Base-by-base conservation (phyloP, 2,329 filamentous ascomycete species). In the Cladosporium cucumerinum region DNA sequence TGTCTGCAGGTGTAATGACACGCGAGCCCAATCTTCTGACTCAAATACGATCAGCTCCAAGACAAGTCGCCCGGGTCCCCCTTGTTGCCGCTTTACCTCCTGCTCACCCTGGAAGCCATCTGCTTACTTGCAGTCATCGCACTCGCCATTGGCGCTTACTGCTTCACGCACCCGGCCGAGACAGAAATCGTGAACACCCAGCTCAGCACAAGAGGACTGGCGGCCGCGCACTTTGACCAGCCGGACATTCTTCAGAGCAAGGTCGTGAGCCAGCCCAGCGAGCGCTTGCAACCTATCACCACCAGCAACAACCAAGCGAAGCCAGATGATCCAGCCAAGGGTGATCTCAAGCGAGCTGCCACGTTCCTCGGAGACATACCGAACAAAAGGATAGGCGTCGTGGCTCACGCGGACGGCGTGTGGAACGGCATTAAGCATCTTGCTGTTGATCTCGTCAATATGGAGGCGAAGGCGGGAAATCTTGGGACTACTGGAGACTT, bases 91-190 rank as follows among this genome's bases (percentile, higher is more conserved):
- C 36, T 43, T 2, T 43, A 43, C 36, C n/a, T 43, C 18, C 18
- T 43, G 18, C 36, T 43, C 36, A 18, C 36, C 1, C 18, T 43
- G 18, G 55, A 65, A 48, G 57, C 48, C 10, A 21, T 65, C n/a
- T 65, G 61, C 26, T 43, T 61, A 2, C 5, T 65, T 2, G 57
- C 63, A 3, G 63, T 65, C 28, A 61, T 65, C 30, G 28, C 49
- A 12, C 54, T 61, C 28, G 63, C 57, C 5, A 61, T 65, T 11
- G 63, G 57, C 48, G 63, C 63, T n/a, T 65, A 65, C 46, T 65
- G 39, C 30, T 65, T 61, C 57, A 61, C 63, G 12, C 63, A 61
- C 32, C 57, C 57, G 1, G 63, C 63, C 12, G 63, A 65, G 57
- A 65, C 63, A 4, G 63, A 65, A n/a, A 34, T 65, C 16, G 57